Conservation (phyloP, 1,284 basidiomycete genomes). For the Moesziomyces globuligerus region DNA sequence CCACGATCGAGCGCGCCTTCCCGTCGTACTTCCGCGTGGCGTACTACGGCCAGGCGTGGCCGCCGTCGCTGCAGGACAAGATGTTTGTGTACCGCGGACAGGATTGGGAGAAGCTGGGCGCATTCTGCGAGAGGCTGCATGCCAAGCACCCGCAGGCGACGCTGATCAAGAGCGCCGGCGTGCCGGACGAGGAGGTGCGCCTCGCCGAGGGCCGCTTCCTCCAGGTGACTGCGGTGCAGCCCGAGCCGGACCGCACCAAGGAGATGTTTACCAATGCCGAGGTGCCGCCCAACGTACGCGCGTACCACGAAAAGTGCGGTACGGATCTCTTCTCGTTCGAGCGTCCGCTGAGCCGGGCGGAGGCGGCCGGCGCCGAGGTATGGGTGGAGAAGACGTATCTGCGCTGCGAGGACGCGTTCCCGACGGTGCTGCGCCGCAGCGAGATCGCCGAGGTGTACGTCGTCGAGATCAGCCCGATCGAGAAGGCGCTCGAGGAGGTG, state of each 20-base stretch:
- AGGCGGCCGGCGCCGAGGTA: slow-evolving; percentile 43
- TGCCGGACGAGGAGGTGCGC: slow-evolving; percentile 74
- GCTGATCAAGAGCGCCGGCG: slow-evolving; percentile 78
- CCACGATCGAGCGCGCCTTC: slow-evolving; percentile 54
- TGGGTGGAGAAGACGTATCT: slow-evolving; percentile 81
- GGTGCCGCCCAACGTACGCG: slow-evolving; percentile 80
- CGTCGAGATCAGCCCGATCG: slow-evolving; percentile 85
- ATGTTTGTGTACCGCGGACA: slow-evolving; percentile 87
- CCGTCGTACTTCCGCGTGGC: slow-evolving; percentile 84
- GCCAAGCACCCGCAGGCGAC: slow-evolving; percentile 89
- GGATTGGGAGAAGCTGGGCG: slow-evolving; percentile 83
- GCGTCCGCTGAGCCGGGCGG: slow-evolving; percentile 67
- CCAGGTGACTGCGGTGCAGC: slow-evolving; percentile 84
- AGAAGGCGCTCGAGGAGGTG: slow-evolving; percentile 83
- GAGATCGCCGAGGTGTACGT: slow-evolving; percentile 82
- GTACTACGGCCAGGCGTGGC: slow-evolving; percentile 86
- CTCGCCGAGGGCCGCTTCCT: slow-evolving; percentile 49
- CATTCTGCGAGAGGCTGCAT: slow-evolving; percentile 89
- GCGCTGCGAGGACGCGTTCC: slow-evolving; percentile 81
- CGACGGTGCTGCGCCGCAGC: slow-evolving; percentile 87
- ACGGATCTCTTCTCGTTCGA: slow-evolving; percentile 73
- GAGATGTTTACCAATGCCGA: slow-evolving; percentile 87
- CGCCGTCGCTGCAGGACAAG: slow-evolving; percentile 81
- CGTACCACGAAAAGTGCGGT: slow-evolving; percentile 82
- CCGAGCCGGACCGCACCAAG: slow-evolving; percentile 82